A percentile compares a stretch with the other conserved stretches of the same genome.
Conservation (phyloP, 768 basidiomycete genomes). For the Tephrocybe rancida region DNA sequence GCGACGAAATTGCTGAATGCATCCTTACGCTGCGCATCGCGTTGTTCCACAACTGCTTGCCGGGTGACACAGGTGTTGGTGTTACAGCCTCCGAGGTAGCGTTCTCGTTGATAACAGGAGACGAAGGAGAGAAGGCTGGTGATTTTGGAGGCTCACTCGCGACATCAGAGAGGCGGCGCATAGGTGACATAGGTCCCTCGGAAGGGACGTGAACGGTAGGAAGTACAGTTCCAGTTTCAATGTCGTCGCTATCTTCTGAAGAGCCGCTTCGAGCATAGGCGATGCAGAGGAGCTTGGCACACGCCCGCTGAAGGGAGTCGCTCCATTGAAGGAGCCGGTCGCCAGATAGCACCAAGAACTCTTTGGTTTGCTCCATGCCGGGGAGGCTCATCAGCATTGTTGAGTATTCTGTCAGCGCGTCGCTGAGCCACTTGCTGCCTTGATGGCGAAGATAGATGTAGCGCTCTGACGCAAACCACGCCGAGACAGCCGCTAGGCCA, state of each 20-base stretch:
- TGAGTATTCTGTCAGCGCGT: conserved; percentile 52
- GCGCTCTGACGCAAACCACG: conserved; percentile 75
- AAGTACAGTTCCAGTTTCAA: conserved; percentile 28
- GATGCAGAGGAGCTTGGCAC: conserved; percentile 25
- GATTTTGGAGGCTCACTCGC: conserved; percentile 19
- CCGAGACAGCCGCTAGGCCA: conserved; percentile 68
- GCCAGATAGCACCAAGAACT: conserved; percentile 15
- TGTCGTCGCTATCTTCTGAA: conserved; percentile 25
- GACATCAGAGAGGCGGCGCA: conserved; percentile 24
- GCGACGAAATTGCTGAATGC: conserved; percentile 30
- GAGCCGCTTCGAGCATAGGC: conserved; percentile 23
- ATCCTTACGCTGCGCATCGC: conserved; percentile 46
- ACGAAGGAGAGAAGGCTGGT: conserved; percentile 12
- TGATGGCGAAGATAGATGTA: conserved; percentile 64
- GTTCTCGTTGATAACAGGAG: conserved; percentile 23
- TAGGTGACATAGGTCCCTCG: conserved; percentile 5
- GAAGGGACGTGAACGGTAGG: conserved; percentile 20
- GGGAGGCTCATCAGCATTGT: conserved; percentile 35
- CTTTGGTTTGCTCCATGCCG: conserved; percentile 22
- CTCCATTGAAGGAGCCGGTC: conserved; percentile 17
- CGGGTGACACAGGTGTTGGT: conserved; percentile 25
- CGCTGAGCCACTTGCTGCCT: conserved; percentile 71
- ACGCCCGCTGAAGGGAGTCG: conserved; percentile 22
- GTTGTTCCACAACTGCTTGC: conserved; percentile 46
- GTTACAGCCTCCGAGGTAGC: not conserved